Evolutionary conservation across 2,329 filamentous ascomycete species (phyloP).

Genomic region (Penicillium sp.): DNA sequence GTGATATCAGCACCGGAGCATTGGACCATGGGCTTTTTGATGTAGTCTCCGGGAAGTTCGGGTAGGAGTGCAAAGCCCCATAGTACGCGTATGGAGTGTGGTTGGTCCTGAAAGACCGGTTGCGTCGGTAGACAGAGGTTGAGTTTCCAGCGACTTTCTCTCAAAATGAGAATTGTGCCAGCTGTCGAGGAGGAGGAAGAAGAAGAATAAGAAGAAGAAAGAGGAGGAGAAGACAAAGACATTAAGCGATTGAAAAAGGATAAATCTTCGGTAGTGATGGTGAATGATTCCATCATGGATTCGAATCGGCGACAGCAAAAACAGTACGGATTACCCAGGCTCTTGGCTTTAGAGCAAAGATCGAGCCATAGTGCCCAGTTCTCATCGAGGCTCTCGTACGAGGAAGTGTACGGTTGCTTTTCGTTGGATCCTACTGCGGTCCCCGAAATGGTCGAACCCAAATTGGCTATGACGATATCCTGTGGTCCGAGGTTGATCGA

Average conservation of each 20-base stretch:
- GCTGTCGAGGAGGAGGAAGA: constrained; percentile 32
- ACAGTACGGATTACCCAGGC: constrained; percentile 37
- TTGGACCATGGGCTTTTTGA: constrained; percentile 37
- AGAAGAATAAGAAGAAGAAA: constrained; percentile 6
- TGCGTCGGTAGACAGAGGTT: constrained; percentile 39
- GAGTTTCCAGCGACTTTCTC: constrained; percentile 38
- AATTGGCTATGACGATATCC: constrained; percentile 9
- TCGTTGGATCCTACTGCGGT: constrained; percentile 8
- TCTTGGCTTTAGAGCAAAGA: constrained; percentile 31
- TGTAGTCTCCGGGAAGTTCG: constrained; percentile 29
- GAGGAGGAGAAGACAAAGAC: no score
- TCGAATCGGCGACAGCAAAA: constrained; percentile 35
- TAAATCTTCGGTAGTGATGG: constrained; percentile 33
- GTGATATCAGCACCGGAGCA: constrained; percentile 40
- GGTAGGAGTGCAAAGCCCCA: constrained; percentile 40
- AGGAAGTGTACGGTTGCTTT: background rate
- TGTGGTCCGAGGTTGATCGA: background rate
- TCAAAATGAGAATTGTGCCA: constrained; percentile 33
- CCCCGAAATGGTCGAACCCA: constrained; percentile 14
- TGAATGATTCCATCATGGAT: constrained; percentile 39
- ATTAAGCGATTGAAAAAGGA: constrained; percentile 25
- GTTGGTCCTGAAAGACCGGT: constrained; percentile 38
- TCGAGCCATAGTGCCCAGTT: constrained; percentile 40
- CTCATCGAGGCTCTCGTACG: constrained; percentile 16
- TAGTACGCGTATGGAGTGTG: constrained; percentile 28